phyloP scores from a whole-genome alignment of 352 stramenopile genomes.

The Globisporangium barbulae region DNA sequence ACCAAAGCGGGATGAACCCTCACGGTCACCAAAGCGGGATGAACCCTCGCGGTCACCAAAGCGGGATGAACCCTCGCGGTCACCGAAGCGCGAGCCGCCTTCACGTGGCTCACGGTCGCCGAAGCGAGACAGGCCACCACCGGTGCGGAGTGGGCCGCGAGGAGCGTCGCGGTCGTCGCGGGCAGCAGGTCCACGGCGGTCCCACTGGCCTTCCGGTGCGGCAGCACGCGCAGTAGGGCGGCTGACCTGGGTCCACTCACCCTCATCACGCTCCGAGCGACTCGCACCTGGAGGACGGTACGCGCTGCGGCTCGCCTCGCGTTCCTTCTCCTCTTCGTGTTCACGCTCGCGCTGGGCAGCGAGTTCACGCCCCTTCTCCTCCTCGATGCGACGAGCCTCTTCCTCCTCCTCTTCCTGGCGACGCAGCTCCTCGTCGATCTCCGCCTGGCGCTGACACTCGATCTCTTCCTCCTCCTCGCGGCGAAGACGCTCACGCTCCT shows the following conservation, averaged over 20 bases:
- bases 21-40: conserved; percentile 32
- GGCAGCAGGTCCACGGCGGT: conserved; percentile 43
- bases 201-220: conserved; percentile 56
- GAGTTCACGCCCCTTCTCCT: conserved; percentile 43
- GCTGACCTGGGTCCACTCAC: conserved; percentile 68
- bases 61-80: conserved; percentile 21
- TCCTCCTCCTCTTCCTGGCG: conserved; percentile 65
- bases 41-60: conserved; percentile 28
- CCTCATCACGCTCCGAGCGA: conserved; percentile 41
- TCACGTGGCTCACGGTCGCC: conserved; percentile 35
- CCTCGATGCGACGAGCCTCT: conserved; percentile 31
- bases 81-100: conserved; percentile 33
- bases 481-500: conserved; percentile 55
- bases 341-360: conserved; percentile 17
- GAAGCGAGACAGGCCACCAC: conserved; percentile 13
- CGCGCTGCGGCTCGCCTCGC: conserved; percentile 16
- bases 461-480: conserved; percentile 60
- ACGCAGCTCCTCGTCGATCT: conserved; percentile 62
- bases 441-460: conserved; percentile 51
- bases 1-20: conserved; percentile 18
- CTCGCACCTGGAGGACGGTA: conserved; percentile 26
- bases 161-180: conserved; percentile 33
- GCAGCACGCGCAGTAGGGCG: conserved; percentile 26
- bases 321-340: conserved; percentile 41
- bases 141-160: conserved; percentile 15